These are phyloP conservation scores for Apocynum venetum DNA, from an alignment of 257 asterid genomes.

Conservation along the genomic window DNA sequence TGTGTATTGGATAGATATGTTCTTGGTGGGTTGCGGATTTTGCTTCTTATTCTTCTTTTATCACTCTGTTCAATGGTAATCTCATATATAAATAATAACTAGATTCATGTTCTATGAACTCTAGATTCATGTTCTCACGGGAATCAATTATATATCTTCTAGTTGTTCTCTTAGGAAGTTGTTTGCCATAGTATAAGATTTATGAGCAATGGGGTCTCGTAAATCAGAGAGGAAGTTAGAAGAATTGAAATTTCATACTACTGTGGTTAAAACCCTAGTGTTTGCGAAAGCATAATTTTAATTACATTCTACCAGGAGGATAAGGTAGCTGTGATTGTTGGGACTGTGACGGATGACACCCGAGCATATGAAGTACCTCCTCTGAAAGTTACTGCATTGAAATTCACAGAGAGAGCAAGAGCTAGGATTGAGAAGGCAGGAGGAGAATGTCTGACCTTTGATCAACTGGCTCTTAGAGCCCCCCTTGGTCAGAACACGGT, in stretches of 20 bases:
- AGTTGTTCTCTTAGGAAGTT: neutral
- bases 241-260: neutral
- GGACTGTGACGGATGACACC: slow-evolving; percentile 70
- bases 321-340: slow-evolving; percentile 81
- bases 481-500: slow-evolving; percentile 98
- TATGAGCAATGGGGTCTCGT: neutral
- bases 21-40: neutral
- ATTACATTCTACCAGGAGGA: slow-evolving; percentile 42
- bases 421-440: slow-evolving; percentile 97
- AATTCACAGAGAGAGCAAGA: slow-evolving; percentile 84
- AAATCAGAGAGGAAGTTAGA: neutral
- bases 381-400: slow-evolving; percentile 70
- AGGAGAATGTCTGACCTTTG: slow-evolving; percentile 89
- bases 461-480: slow-evolving; percentile 90
- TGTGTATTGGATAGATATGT: neutral
- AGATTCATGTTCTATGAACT: neutral
- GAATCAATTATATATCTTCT: neutral
- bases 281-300: neutral
- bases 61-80: neutral
- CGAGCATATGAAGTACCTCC: slow-evolving; percentile 66
- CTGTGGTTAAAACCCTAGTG: neutral
- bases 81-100: neutral
- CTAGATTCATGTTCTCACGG: neutral
- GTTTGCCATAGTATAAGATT: neutral
- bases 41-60: neutral